Evolutionary conservation across 2,329 filamentous ascomycete genomes (phyloP).

Genomic region (Scytalidium lignicola): DNA sequence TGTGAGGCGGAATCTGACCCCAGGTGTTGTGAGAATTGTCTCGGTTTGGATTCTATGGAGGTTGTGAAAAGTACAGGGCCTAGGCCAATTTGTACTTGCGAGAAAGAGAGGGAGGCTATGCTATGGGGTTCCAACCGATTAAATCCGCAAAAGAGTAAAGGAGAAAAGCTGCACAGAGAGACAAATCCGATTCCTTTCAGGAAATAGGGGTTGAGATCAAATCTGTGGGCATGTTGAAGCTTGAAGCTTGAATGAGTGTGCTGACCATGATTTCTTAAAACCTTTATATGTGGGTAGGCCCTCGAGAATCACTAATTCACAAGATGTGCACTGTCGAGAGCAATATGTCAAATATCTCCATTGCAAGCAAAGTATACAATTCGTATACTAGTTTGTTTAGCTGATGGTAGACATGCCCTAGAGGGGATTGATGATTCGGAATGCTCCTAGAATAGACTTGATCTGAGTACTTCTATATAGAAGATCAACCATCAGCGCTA

Average conservation of each 20-base stretch:
- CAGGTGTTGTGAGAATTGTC: constrained; percentile 25
- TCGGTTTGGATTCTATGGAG: constrained; percentile 10
- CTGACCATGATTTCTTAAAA: too few relatives aligned
- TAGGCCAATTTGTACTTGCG: constrained; percentile 24
- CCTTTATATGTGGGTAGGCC: too few relatives aligned
- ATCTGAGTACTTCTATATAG: too few relatives aligned
- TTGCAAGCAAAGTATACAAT: too few relatives aligned
- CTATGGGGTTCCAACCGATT: constrained; percentile 21
- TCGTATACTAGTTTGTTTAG: too few relatives aligned
- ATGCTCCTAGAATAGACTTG: too few relatives aligned
- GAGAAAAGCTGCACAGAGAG: background rate
- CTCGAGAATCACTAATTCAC: too few relatives aligned
- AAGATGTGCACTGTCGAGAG: too few relatives aligned
- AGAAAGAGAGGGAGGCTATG: constrained; percentile 21
- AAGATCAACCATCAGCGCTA: too few relatives aligned
- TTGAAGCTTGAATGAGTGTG: background rate
- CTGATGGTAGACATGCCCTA: too few relatives aligned
- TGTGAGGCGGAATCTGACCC: constrained; percentile 18
- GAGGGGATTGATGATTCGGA: too few relatives aligned
- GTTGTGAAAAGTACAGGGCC: constrained; percentile 3
- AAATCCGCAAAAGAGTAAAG: background rate
- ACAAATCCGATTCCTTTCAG: background rate
- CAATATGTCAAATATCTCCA: too few relatives aligned
- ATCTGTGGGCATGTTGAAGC: background rate
- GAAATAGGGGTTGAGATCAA: background rate